phyloP scores from a whole-genome alignment of 306 rosid species.

The Hylodesmum podocarpum region DNA sequence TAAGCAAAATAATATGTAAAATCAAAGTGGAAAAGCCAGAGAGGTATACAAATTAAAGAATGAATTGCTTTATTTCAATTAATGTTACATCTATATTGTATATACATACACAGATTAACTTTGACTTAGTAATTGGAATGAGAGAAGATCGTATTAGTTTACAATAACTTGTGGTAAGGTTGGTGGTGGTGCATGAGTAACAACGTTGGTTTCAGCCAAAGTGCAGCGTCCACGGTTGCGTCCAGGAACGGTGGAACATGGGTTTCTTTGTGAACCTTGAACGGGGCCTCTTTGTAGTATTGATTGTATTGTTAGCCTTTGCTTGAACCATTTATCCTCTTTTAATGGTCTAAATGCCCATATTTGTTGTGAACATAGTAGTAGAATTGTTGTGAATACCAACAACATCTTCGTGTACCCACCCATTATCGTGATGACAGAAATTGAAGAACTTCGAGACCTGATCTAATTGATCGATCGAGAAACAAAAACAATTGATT shows the following conservation, averaged over 20 bases:
- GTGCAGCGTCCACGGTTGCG: constrained; percentile 32
- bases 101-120: neutral
- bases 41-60: constrained; percentile 14
- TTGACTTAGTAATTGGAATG: neutral
- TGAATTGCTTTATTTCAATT: neutral
- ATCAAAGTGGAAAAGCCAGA: neutral
- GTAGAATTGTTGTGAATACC: constrained; percentile 8
- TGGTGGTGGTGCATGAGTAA: constrained; percentile 17
- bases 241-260: constrained; percentile 40
- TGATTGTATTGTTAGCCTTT: constrained; percentile 11
- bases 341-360: constrained; percentile 29
- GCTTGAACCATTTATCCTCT: neutral
- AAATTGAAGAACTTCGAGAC: neutral
- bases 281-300: constrained; percentile 38
- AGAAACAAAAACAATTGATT: neutral
- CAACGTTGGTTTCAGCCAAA: neutral
- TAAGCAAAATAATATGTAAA: neutral
- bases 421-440: constrained; percentile 13
- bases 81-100: neutral
- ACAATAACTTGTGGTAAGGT: neutral
- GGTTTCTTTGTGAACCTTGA: constrained; percentile 7
- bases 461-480: neutral
- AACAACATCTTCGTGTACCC: constrained; percentile 20
- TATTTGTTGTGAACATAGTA: constrained; percentile 17
- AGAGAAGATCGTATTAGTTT: neutral